Evolutionary conservation across 352 stramenopile species (phyloP), one percentile per base, ranked within the genome.

Genomic region (Globisporangium lucens): DNA sequence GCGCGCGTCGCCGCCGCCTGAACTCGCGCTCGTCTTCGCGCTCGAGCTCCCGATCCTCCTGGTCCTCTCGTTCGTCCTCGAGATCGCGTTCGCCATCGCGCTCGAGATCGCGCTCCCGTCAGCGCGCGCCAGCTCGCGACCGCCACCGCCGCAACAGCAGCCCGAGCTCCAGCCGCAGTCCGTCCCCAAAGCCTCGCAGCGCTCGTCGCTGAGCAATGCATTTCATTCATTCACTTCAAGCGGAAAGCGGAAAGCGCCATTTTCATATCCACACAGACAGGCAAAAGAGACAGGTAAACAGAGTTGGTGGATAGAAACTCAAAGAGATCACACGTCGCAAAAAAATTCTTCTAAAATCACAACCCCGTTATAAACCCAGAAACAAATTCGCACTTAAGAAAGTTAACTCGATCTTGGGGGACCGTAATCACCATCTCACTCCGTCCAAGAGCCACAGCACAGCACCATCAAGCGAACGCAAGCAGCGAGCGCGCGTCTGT

Each of bases 71-170:
- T 29, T 69, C 72, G 59, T 68, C 65, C 33, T 89, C 78, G 0
- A 69, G 73, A 27, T 87, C 78, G 43, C 68, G 70, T 3, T 74
- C 76, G 6, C 38, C 66, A 38, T 81, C 72, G 2, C 73, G 60
- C 51, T 74, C 67, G 2, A 22, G 52, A 0, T 74, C 73, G 63
- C 71, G 69, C 9, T 78, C 70, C 17, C 69, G 56, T 15, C 71
- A 66, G 24, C 63, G 72, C 27, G 71, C 73, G 29, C 66, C 29
- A 70, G 56, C 13, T 68, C 61, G 56, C 7, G 53, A 17, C 12
- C 65, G 57, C 64, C 73, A 61, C 56, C 75, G 58, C 58, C 73
- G 60, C 57, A 66, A 20, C 57, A 73, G 59, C 63, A 78, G 67
- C 56, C 53, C 55, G 2, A 78, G 72, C 61, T 66, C 64, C 8